phyloP scores from a whole-genome alignment of 164 flowering plant species.

The Stephania yunnanensis region DNA sequence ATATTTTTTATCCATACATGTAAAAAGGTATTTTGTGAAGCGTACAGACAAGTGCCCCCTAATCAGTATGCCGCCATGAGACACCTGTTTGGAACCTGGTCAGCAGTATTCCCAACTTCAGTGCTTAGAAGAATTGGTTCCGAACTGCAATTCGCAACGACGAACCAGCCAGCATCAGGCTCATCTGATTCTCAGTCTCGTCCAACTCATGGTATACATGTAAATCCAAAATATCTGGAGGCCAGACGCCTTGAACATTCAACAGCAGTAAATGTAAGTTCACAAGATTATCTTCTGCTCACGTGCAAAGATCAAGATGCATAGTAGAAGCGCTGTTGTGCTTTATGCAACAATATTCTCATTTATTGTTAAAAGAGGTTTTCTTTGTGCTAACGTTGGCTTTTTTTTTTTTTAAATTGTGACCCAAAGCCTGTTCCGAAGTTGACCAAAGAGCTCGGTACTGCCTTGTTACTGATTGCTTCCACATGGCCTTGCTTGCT shows the following conservation, averaged over 20 bases:
- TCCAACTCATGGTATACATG: slow-evolving; percentile 90
- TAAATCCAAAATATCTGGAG: slow-evolving; percentile 85
- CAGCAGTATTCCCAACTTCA: slow-evolving; percentile 66
- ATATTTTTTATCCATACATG: background rate
- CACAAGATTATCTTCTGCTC: background rate
- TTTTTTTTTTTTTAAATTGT: too few species aligned
- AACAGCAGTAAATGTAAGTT: slow-evolving; percentile 39
- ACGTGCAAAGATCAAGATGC: background rate
- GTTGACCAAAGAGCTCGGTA: too few species aligned
- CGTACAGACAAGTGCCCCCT: slow-evolving; percentile 76
- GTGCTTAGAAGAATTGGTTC: slow-evolving; percentile 60
- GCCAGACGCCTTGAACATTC: slow-evolving; percentile 59
- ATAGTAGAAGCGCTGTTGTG: background rate
- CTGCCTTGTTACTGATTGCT: too few species aligned
- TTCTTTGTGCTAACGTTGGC: too few species aligned
- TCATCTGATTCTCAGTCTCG: slow-evolving; percentile 58
- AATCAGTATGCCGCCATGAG: slow-evolving; percentile 58
- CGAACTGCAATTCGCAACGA: slow-evolving; percentile 50
- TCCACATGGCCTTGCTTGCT: too few species aligned
- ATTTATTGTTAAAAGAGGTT: background rate
- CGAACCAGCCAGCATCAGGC: slow-evolving; percentile 40
- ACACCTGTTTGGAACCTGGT: slow-evolving; percentile 94
- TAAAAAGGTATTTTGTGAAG: slow-evolving; percentile 78
- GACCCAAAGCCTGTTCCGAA: too few species aligned
- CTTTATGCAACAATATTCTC: background rate